phyloP scores from a whole-genome alignment of 2,329 filamentous ascomycete species.

The Dactylellina haptotyla region DNA sequence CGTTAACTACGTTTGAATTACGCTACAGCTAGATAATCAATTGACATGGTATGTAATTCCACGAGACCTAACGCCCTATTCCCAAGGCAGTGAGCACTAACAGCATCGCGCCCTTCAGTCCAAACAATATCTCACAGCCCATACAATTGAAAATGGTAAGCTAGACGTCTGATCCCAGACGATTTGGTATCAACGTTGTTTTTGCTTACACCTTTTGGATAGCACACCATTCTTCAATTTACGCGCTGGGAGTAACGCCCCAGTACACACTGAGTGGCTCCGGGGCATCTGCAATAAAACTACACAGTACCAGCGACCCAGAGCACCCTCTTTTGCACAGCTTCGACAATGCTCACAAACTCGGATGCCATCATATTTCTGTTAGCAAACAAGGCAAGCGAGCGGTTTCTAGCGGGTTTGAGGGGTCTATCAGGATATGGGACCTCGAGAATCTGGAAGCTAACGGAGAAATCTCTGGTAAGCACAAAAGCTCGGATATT shows the following conservation, averaged over 20 bases:
- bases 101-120: slow-evolving; percentile 72
- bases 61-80: no score
- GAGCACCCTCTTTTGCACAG: slow-evolving; percentile 82
- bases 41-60: no score
- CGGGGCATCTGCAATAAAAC: slow-evolving; percentile 81
- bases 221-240: slow-evolving; percentile 88
- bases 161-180: slow-evolving; percentile 35
- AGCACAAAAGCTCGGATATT: slow-evolving; percentile 39
- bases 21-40: no score
- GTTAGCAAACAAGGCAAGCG: slow-evolving; percentile 73
- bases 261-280: slow-evolving; percentile 82
- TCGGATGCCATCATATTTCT: slow-evolving; percentile 90
- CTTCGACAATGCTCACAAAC: slow-evolving; percentile 79
- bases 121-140: slow-evolving; percentile 95
- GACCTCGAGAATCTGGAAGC: slow-evolving; percentile 68
- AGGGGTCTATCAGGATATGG: slow-evolving; percentile 89
- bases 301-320: slow-evolving; percentile 78
- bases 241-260: slow-evolving; percentile 79
- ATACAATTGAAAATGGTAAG: slow-evolving; percentile 85
- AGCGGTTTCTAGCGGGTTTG: slow-evolving; percentile 87
- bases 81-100: no score
- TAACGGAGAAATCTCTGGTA: slow-evolving; percentile 69
- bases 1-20: no score
- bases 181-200: slow-evolving; percentile 40
- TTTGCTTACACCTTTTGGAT: slow-evolving; percentile 55